phyloP scores from a whole-genome alignment of 257 asterid species.

The Sherardia arvensis region DNA sequence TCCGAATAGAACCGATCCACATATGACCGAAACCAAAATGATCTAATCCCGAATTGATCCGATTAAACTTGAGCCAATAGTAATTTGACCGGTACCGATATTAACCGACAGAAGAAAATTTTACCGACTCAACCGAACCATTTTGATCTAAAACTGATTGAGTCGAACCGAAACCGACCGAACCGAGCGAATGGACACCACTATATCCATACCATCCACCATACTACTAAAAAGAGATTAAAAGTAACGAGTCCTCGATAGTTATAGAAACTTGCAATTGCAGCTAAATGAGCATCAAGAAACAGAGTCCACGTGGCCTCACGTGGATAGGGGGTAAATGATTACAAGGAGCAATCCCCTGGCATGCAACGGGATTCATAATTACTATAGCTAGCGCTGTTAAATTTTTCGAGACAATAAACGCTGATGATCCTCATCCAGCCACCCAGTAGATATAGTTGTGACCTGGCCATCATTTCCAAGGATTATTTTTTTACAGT shows the following conservation, averaged over 20 bases:
- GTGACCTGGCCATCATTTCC: not conserved
- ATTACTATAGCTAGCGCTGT: not conserved
- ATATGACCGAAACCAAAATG: too few species aligned
- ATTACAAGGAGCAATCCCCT: constrained; percentile 21
- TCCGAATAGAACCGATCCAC: too few species aligned
- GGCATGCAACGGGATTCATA: not conserved
- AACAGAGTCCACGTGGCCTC: constrained; percentile 25
- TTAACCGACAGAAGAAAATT: too few species aligned
- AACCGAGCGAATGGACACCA: too few species aligned
- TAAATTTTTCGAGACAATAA: not conserved
- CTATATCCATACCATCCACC: too few species aligned
- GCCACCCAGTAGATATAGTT: not conserved
- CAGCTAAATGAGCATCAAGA: not conserved
- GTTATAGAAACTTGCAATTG: not conserved
- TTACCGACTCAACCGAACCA: too few species aligned
- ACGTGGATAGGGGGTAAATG: constrained; percentile 17
- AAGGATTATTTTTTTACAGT: not conserved
- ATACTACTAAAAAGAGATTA: not conserved
- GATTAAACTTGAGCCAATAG: too few species aligned
- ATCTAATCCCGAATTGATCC: too few species aligned
- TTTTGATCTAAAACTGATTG: too few species aligned
- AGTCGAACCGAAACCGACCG: too few species aligned
- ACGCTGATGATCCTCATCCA: not conserved
- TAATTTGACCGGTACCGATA: too few species aligned
- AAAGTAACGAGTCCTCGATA: not conserved